Percentiles rank a stretch among this genome's conserved stretches.
These are phyloP conservation scores for Funneliformis geosporum DNA, from an alignment of 192 early-diverging fungal species.

Conservation along the genomic window DNA sequence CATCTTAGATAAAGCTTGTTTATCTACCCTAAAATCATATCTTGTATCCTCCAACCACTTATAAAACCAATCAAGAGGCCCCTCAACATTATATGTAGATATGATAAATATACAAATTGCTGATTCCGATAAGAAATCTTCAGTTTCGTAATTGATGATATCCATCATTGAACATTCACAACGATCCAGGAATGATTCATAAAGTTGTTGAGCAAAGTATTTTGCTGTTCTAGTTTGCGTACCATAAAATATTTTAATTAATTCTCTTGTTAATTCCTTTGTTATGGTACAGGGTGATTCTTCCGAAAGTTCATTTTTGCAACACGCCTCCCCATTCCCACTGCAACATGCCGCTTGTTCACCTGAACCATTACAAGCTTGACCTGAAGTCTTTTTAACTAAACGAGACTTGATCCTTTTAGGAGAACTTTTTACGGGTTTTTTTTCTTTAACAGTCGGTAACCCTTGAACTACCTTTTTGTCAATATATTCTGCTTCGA, in stretches of 20 bases:
- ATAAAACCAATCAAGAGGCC: conserved; percentile 70
- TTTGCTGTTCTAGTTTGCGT: conserved; percentile 61
- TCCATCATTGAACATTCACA: conserved; percentile 48
- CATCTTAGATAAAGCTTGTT: conserved; percentile 50
- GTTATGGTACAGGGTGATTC: background rate
- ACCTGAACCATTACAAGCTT: background rate
- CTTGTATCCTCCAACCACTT: conserved; percentile 62
- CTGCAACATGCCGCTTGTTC: background rate
- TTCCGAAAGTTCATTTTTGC: background rate
- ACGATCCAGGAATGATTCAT: conserved; percentile 34
- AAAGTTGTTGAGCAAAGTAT: conserved; percentile 48
- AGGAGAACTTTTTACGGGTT: background rate
- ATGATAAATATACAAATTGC: conserved; percentile 62
- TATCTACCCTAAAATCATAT: conserved; percentile 65
- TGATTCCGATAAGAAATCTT: conserved; percentile 58
- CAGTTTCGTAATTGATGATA: conserved; percentile 66
- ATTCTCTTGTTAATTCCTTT: background rate
- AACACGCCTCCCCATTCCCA: background rate
- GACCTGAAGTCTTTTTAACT: background rate
- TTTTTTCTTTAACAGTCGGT: background rate
- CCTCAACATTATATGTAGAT: conserved; percentile 68
- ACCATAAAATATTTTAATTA: conserved; percentile 58
- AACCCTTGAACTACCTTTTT: background rate
- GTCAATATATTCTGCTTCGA: background rate
- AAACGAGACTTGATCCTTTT: background rate